Percentiles rank a stretch among this genome's conserved stretches.
Conservation (phyloP, 1,284 basidiomycete genomes). For the Cutaneotrichosporon sp. region DNA sequence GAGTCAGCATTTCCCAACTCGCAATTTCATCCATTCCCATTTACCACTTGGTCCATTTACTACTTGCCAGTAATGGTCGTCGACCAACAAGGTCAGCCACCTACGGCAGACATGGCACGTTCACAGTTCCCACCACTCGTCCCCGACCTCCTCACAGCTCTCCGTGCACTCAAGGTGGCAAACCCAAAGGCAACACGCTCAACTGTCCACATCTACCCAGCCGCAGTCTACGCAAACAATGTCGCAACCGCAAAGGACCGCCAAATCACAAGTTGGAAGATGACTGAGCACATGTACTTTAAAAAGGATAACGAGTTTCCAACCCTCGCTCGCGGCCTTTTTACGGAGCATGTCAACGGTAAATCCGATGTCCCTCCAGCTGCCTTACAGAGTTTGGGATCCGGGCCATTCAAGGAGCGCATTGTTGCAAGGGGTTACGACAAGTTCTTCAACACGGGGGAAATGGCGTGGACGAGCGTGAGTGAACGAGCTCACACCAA, state of each 20-base stretch:
- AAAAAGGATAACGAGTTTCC: constrained; percentile 85
- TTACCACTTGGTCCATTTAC: no score
- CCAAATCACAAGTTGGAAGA: constrained; percentile 79
- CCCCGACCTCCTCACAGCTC: constrained; percentile 36
- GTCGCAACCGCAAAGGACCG: constrained; percentile 24
- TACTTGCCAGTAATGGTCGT: not conserved
- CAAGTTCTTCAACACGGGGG: constrained; percentile 98
- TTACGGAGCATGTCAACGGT: constrained; percentile 59
- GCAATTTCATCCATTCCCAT: not conserved
- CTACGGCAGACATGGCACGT: not conserved
- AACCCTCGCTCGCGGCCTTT: constrained; percentile 82
- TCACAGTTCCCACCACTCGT: constrained; percentile 31
- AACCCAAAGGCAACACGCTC: constrained; percentile 46
- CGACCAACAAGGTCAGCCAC: not conserved
- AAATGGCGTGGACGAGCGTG: constrained; percentile 91
- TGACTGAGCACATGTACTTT: constrained; percentile 92
- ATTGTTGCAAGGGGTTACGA: constrained; percentile 94
- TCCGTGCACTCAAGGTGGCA: constrained; percentile 33
- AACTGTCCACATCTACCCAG: constrained; percentile 44
- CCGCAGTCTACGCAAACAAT: constrained; percentile 35
- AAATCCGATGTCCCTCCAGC: constrained; percentile 29
- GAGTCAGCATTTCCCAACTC: not conserved
- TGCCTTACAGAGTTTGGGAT: constrained; percentile 29
- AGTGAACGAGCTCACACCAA: constrained; percentile 39
- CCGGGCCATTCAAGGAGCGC: constrained; percentile 50